Evolutionary conservation across 2,329 filamentous ascomycete genomes (phyloP).

Genomic region (Lachnellula suecica): DNA sequence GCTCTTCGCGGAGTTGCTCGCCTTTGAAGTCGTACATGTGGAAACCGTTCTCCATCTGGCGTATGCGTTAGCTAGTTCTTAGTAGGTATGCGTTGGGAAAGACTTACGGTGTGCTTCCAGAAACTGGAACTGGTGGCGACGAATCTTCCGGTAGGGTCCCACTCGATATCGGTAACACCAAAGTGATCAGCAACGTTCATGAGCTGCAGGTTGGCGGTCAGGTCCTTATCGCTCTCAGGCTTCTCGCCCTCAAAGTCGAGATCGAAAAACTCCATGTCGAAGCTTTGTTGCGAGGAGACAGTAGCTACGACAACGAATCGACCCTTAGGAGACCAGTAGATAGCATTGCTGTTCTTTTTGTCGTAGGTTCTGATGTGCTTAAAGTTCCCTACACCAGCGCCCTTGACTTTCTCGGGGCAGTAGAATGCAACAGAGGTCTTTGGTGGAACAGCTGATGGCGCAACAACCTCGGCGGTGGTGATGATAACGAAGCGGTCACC

Average conservation of each 20-base stretch:
- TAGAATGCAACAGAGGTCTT: conserved; percentile 97
- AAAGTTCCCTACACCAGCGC: conserved; percentile 80
- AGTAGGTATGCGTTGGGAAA: neutral
- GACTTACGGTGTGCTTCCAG: conserved; percentile 91
- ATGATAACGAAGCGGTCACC: conserved; percentile 97
- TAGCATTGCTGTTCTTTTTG: conserved; percentile 99
- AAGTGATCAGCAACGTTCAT: conserved; percentile 96
- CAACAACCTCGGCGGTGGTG: conserved; percentile 81
- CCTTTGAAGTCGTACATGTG: conserved; percentile 97
- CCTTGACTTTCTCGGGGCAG: conserved; percentile 93
- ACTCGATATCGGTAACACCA: conserved; percentile 95
- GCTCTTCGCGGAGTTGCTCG: conserved; percentile 83
- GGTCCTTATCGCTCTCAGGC: conserved; percentile 86
- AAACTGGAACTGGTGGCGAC: conserved; percentile 90
- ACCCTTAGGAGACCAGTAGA: conserved; percentile 97
- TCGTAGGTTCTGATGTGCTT: conserved; percentile 92
- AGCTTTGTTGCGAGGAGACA: conserved; percentile 88
- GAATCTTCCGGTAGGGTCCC: conserved; percentile 95
- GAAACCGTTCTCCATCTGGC: conserved; percentile 97
- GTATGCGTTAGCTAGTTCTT: conserved; percentile 23
- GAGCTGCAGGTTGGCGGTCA: conserved; percentile 90
- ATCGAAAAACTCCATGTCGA: conserved; percentile 96
- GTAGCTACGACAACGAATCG: conserved; percentile 94
- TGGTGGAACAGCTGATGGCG: conserved; percentile 77
- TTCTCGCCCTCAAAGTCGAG: conserved; percentile 98